phyloP scores from a whole-genome alignment of 305 asterid genomes.

The Fraxinus paxiana region DNA sequence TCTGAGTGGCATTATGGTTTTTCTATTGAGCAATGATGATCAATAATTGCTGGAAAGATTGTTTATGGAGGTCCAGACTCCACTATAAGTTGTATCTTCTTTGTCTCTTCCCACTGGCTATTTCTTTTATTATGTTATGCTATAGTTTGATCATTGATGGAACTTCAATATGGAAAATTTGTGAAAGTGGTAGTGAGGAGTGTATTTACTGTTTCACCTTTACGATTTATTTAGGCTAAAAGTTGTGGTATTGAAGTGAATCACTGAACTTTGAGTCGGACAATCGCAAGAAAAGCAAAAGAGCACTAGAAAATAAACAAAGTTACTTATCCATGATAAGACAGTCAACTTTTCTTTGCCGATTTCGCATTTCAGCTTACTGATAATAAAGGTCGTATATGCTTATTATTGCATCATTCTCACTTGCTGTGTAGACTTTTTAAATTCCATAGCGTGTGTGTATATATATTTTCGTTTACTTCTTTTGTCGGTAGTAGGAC shows the following conservation, averaged over 20 bases:
- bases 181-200: conserved; percentile 29
- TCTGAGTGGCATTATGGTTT: conserved; percentile 40
- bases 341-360: not conserved
- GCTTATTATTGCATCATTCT: not conserved
- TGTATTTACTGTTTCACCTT: conserved; percentile 25
- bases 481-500: conserved; percentile 5
- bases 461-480: not conserved
- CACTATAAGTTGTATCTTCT: conserved; percentile 43
- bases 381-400: not conserved
- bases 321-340: not conserved
- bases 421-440: not conserved
- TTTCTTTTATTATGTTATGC: conserved; percentile 30
- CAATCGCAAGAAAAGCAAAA: not conserved
- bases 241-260: conserved; percentile 12
- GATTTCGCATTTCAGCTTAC: not conserved
- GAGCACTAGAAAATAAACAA: not conserved
- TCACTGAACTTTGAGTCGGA: not conserved
- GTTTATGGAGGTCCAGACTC: conserved; percentile 43
- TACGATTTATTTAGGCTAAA: conserved; percentile 23
- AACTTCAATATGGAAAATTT: conserved; percentile 27
- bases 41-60: conserved; percentile 41
- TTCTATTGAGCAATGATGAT: conserved; percentile 38
- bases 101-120: conserved; percentile 39
- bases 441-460: not conserved
- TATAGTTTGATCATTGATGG: conserved; percentile 18